These are phyloP conservation scores for Picochlorum sp. DNA, from an alignment of 139 green algal species.

Conservation along the genomic window DNA sequence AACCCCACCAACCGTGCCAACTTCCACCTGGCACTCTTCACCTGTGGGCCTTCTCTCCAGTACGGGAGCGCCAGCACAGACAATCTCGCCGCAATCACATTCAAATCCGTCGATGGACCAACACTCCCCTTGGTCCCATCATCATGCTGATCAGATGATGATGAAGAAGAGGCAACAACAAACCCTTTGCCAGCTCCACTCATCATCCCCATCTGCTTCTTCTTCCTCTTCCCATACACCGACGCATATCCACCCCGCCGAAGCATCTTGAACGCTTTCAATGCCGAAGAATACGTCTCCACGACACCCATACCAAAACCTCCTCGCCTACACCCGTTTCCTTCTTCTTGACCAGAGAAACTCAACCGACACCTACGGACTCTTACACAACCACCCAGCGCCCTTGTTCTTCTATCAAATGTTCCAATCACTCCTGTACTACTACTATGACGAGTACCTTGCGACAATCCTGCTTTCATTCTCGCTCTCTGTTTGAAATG, in stretches of 20 bases:
- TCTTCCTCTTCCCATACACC: neutral
- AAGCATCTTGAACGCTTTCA: neutral
- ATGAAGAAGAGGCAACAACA: neutral
- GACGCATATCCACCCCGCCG: no score
- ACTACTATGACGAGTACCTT: no score
- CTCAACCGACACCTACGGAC: no score
- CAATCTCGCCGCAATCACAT: constrained; percentile 57
- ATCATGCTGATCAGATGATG: neutral
- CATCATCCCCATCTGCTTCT: neutral
- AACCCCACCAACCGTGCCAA: constrained; percentile 81
- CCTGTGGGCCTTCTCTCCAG: constrained; percentile 56
- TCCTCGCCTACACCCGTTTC: neutral
- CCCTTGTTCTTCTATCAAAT: no score
- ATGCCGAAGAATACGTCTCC: neutral
- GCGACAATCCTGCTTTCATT: no score
- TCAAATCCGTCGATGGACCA: constrained; percentile 58
- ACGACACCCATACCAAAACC: neutral
- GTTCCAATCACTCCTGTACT: no score
- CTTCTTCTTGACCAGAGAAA: neutral
- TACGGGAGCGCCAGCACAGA: constrained; percentile 66
- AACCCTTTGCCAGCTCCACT: neutral
- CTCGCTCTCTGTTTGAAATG: no score
- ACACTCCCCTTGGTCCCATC: neutral
- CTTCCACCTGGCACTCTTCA: constrained; percentile 42
- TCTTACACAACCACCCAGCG: no score